phyloP scores from a whole-genome alignment of 805 yeast genomes.

The Candida coleopterorum region DNA sequence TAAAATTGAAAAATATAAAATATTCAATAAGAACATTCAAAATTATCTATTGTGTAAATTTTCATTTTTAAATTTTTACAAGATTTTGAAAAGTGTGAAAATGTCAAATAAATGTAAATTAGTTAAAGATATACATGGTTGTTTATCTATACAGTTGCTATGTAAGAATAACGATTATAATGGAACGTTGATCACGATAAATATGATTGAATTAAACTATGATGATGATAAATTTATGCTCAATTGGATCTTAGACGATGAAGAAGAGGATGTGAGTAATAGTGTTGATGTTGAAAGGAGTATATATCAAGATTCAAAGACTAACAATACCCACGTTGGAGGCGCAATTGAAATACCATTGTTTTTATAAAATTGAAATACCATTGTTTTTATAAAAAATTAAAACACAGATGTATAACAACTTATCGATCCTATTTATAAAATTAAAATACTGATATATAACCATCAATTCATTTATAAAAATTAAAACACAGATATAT shows the following conservation, averaged over 20 bases:
- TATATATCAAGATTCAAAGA: neutral
- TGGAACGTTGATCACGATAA: constrained; percentile 36
- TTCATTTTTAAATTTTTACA: constrained; percentile 29
- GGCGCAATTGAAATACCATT: constrained; percentile 45
- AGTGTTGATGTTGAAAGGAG: neutral
- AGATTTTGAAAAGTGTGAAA: constrained; percentile 31
- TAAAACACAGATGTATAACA: too few species aligned
- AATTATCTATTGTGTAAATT: constrained; percentile 24
- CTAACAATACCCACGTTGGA: constrained; percentile 21
- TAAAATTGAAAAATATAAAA: constrained; percentile 55
- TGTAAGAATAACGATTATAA: constrained; percentile 31
- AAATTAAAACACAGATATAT: constrained; percentile 80
- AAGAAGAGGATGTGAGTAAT: neutral
- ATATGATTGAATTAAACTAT: constrained; percentile 28
- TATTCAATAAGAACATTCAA: constrained; percentile 12
- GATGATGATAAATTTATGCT: constrained; percentile 9
- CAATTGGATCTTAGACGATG: constrained; percentile 6
- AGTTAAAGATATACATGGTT: constrained; percentile 31
- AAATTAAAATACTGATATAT: too few species aligned
- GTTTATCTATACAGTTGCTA: constrained; percentile 33
- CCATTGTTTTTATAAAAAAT: too few species aligned
- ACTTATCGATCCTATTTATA: too few species aligned
- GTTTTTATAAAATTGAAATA: too few species aligned
- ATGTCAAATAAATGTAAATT: constrained; percentile 37
- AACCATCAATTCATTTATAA: too few species aligned